A percentile compares a stretch with the other conserved stretches of the same genome.
These are phyloP conservation scores for Corniculantispora saksenae DNA, from an alignment of 2,329 filamentous ascomycete genomes.

Conservation along the genomic window DNA sequence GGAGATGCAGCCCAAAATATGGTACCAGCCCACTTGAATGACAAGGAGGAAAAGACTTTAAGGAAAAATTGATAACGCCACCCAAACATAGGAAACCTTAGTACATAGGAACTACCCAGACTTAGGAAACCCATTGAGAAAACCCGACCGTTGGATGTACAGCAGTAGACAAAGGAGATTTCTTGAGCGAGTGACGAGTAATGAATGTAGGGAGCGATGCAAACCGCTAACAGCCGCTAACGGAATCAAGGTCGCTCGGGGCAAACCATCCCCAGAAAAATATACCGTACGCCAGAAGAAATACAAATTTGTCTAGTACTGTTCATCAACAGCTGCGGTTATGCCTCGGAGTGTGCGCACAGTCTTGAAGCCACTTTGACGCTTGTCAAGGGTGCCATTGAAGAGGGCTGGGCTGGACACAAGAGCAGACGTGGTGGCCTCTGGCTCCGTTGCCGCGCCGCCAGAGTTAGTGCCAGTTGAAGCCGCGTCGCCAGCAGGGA, in stretches of 20 bases:
- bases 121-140: background rate
- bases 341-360: background rate
- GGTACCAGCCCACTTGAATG: constrained; percentile 10
- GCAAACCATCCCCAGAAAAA: background rate
- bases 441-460: background rate
- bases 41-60: background rate
- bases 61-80: background rate
- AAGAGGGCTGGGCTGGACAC: background rate
- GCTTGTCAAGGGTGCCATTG: background rate
- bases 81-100: background rate
- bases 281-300: background rate
- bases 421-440: background rate
- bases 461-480: background rate
- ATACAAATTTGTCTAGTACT: background rate
- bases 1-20: background rate
- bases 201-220: background rate
- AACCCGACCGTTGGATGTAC: background rate
- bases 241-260: background rate
- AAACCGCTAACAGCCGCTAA: background rate
- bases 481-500: background rate
- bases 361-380: constrained; percentile 12
- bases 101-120: background rate
- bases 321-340: background rate
- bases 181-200: constrained; percentile 2
- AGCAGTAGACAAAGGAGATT: background rate